phyloP scores from a whole-genome alignment of 106 monocot species.

The Dioscorea zingiberensis region DNA sequence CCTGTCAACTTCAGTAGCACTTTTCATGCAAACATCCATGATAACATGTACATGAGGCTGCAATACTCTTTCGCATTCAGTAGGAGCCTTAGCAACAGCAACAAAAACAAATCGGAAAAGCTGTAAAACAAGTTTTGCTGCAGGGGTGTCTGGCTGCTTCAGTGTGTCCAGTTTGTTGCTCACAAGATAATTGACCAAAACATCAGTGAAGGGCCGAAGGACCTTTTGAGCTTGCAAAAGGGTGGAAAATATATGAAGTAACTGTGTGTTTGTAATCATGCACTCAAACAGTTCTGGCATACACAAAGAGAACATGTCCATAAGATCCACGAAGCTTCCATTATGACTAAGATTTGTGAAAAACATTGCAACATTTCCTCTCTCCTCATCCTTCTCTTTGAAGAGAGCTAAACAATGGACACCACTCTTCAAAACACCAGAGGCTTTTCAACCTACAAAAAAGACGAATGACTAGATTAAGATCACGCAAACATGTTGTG shows the following conservation, averaged over 20 bases:
- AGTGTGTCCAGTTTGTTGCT: slow-evolving; percentile 80
- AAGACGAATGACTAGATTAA: background rate
- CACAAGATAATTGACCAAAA: slow-evolving; percentile 90
- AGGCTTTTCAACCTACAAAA: slow-evolving; percentile 81
- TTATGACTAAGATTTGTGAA: slow-evolving; percentile 91
- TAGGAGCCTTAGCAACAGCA: slow-evolving; percentile 80
- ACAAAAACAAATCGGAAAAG: slow-evolving; percentile 86
- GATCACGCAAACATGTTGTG: background rate
- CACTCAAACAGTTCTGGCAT: slow-evolving; percentile 95
- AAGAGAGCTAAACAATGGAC: slow-evolving; percentile 88
- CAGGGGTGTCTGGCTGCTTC: slow-evolving; percentile 90
- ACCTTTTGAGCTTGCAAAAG: slow-evolving; percentile 84
- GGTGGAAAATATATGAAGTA: slow-evolving; percentile 86
- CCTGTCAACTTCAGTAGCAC: slow-evolving; percentile 90
- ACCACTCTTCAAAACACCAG: slow-evolving; percentile 95
- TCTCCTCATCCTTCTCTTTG: slow-evolving; percentile 97
- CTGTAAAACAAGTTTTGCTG: slow-evolving; percentile 91
- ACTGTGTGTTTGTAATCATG: slow-evolving; percentile 82
- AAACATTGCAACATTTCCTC: slow-evolving; percentile 84
- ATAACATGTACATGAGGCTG: slow-evolving; percentile 93
- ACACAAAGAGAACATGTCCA: slow-evolving; percentile 95
- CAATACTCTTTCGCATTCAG: slow-evolving; percentile 85
- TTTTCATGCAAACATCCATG: slow-evolving; percentile 97
- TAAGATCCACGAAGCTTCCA: slow-evolving; percentile 96
- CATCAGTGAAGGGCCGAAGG: slow-evolving; percentile 84